These are phyloP conservation scores for Coniferiporia sulphurascens DNA, from an alignment of 1,284 basidiomycete genomes.

Conservation along the genomic window DNA sequence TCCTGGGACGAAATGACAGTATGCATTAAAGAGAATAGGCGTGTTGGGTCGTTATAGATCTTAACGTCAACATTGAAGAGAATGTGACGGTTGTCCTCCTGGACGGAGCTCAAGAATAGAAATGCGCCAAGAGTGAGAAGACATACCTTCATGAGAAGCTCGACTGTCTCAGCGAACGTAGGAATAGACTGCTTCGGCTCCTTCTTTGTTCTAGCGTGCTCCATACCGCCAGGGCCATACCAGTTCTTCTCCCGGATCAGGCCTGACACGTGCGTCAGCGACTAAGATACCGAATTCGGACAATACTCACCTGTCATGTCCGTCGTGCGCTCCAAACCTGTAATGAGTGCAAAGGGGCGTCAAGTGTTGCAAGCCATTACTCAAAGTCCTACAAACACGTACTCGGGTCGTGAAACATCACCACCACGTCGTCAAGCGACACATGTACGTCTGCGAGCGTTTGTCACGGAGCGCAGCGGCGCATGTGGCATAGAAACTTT, in stretches of 20 bases:
- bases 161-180: slow-evolving; percentile 79
- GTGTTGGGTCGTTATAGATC: slow-evolving; percentile 85
- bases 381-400: slow-evolving; percentile 26
- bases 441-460: slow-evolving; percentile 88
- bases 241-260: slow-evolving; percentile 66
- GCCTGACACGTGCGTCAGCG: slow-evolving; percentile 35
- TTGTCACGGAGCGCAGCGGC: slow-evolving; percentile 14
- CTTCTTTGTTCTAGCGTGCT: slow-evolving; percentile 79
- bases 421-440: slow-evolving; percentile 81
- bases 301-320: slow-evolving; percentile 50
- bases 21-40: slow-evolving; percentile 85
- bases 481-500: slow-evolving; percentile 35
- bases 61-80: slow-evolving; percentile 94
- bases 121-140: slow-evolving; percentile 14
- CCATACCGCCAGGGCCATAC: slow-evolving; percentile 72
- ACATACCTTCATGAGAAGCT: slow-evolving; percentile 72
- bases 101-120: not conserved
- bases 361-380: slow-evolving; percentile 19
- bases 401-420: slow-evolving; percentile 97
- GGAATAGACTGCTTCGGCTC: slow-evolving; percentile 84
- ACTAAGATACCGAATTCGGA: slow-evolving; percentile 8
- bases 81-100: slow-evolving; percentile 84
- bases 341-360: slow-evolving; percentile 21
- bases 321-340: slow-evolving; percentile 66
- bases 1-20: slow-evolving; percentile 64